Percentiles rank a stretch among this genome's conserved stretches.
These are phyloP conservation scores for Umbelopsis sp. DNA, from an alignment of 192 early-diverging fungal genomes.

Conservation along the genomic window DNA sequence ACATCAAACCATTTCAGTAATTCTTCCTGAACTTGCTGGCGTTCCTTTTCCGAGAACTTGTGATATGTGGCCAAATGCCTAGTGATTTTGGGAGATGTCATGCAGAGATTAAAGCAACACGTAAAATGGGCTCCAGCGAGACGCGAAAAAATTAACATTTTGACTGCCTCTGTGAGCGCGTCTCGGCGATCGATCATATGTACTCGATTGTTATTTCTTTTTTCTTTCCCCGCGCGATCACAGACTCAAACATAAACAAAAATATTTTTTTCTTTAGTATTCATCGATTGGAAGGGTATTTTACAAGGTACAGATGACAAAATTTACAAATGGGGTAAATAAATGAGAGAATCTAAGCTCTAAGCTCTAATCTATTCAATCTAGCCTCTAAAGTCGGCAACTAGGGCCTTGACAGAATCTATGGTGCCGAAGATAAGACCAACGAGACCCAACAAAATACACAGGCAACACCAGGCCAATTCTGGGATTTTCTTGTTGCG, in stretches of 20 bases:
- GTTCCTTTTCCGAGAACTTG: slow-evolving; percentile 30
- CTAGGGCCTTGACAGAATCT: slow-evolving; percentile 22
- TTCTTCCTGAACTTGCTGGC: slow-evolving; percentile 34
- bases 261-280: no score
- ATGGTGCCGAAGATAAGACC: slow-evolving; percentile 38
- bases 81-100: slow-evolving; percentile 5
- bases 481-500: slow-evolving; percentile 42
- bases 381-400: slow-evolving; percentile 20
- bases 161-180: neutral
- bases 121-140: neutral
- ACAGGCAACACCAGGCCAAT: slow-evolving; percentile 33
- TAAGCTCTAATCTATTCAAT: neutral
- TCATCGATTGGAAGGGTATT: no score
- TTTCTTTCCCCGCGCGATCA: no score
- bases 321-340: neutral
- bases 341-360: neutral
- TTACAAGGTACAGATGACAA: neutral
- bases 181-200: no score
- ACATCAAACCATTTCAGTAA: slow-evolving; percentile 66
- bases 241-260: no score
- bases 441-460: slow-evolving; percentile 34
- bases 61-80: slow-evolving; percentile 37
- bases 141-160: neutral
- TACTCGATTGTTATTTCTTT: no score
- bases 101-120: neutral